Conservation (phyloP, 306 rosid species). For the Vigna hirtella region DNA sequence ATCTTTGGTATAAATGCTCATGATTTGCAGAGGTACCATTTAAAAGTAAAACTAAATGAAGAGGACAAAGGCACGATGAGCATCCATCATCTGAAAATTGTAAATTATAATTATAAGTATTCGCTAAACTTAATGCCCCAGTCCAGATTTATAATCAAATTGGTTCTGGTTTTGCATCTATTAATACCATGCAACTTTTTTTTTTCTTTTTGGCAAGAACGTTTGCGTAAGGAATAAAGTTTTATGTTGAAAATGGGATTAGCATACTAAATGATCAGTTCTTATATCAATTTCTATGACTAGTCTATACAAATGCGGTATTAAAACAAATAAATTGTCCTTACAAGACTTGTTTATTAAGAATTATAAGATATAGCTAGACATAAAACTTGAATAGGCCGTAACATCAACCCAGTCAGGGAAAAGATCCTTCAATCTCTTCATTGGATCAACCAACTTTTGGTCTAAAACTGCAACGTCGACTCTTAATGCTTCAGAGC, state of each 20-base stretch:
- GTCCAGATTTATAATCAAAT: neutral
- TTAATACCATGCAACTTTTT: neutral
- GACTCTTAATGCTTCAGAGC: slow-evolving; percentile 70
- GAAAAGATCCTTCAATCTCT: slow-evolving; percentile 77
- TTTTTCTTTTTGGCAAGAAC: neutral
- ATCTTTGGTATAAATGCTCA: neutral
- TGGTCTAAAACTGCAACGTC: slow-evolving; percentile 90
- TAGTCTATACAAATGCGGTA: slow-evolving; percentile 43
- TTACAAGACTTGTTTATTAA: slow-evolving; percentile 17
- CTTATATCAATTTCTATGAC: slow-evolving; percentile 35
- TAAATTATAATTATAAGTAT: neutral
- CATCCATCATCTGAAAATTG: slow-evolving; percentile 24
- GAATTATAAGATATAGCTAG: slow-evolving; percentile 61
- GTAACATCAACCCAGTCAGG: slow-evolving; percentile 87
- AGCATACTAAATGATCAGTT: slow-evolving; percentile 11
- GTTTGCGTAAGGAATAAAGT: slow-evolving; percentile 7
- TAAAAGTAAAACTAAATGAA: neutral
- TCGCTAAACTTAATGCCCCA: neutral
- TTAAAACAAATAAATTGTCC: neutral
- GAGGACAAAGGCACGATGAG: neutral
- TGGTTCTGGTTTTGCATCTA: slow-evolving; percentile 13
- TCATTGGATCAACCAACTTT: slow-evolving; percentile 62
- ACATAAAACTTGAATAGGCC: slow-evolving; percentile 80
- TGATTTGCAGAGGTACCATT: neutral
- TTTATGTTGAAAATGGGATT: neutral